Evolutionary conservation across 441 rosid species (phyloP), one percentile per base, ranked within the genome.

Genomic region (Biscutella laevigata): DNA sequence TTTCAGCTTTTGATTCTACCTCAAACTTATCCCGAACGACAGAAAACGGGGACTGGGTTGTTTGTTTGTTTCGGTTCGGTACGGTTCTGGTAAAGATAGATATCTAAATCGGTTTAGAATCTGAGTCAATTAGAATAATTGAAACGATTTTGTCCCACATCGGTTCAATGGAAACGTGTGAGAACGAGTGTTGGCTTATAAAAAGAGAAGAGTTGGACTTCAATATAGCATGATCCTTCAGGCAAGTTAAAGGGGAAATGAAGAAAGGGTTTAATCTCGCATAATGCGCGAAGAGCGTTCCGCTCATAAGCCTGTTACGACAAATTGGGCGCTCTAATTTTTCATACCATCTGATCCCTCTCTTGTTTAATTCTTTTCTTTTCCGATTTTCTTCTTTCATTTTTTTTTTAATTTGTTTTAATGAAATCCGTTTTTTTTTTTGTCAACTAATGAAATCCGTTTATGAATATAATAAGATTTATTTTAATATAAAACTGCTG

Each of bases 231-330:
- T 53, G 59, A 53, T 53, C 59, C 59, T 53, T 53, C 59, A 53
- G 59, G 48, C 48, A 53, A 37, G 59, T 53, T 38, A 40, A 39
- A 53, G 29, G 59, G 59, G 48, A 54, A 7, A n/a, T 54, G 59
- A 45, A 29, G 13, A 42, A 40, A 39, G 45, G 51, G 59, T 54
- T 11, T 0, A 40, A 12, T 1, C 49, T 54, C 39, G 28, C 59
- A 12, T 52, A 0, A 28, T 40, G 59, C 20, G 39, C 7, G 59
- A 54, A 39, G 59, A 39, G 59, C 37, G 59, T 39, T 39, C 59
- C 10, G 12, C 59, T n/a, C 45, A 53, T n/a, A 53, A 54, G 59
- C 48, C 48, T 40, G 48, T 54, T 54, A 54, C 59, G 30, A 54
- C 59, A n/a, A 19, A 17, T 4, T 40, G 26, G 35, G 30, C 59